phyloP scores from a whole-genome alignment of 192 early-diverging fungal species.

The Spinellus fusiger region DNA sequence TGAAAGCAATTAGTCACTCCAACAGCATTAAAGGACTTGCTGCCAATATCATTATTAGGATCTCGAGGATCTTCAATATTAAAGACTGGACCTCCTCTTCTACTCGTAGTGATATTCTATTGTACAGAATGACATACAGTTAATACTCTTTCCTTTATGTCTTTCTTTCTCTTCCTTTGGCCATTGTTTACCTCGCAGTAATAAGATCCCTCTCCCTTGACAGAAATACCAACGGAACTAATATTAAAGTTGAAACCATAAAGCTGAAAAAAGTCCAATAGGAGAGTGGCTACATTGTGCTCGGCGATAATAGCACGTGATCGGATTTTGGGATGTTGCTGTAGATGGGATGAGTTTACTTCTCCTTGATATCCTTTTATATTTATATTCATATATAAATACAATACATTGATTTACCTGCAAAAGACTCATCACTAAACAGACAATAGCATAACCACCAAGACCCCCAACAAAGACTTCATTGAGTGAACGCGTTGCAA shows the following conservation, averaged over 20 bases:
- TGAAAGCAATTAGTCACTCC: not conserved
- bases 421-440: conserved; percentile 74
- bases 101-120: not conserved
- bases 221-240: conserved; percentile 54
- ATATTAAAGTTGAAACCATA: conserved; percentile 82
- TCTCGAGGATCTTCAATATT: conserved; percentile 54
- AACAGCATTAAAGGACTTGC: conserved; percentile 9
- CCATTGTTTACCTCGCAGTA: conserved; percentile 30
- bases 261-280: conserved; percentile 90
- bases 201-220: conserved; percentile 51
- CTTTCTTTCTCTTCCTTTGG: conserved; percentile 15
- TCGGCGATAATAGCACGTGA: conserved; percentile 51
- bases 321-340: conserved; percentile 78
- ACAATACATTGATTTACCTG: conserved; percentile 42
- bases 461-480: conserved; percentile 88
- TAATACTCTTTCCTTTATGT: conserved; percentile 28
- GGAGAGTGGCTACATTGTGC: conserved; percentile 80
- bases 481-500: conserved; percentile 67
- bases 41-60: conserved; percentile 43
- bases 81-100: conserved; percentile 17
- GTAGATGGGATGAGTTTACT: not conserved
- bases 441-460: conserved; percentile 76
- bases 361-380: not conserved
- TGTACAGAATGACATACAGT: not conserved
- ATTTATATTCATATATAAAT: not conserved